These are phyloP conservation scores for Rosa hybrid DNA, from an alignment of 331 rosid genomes.

Conservation along the genomic window DNA sequence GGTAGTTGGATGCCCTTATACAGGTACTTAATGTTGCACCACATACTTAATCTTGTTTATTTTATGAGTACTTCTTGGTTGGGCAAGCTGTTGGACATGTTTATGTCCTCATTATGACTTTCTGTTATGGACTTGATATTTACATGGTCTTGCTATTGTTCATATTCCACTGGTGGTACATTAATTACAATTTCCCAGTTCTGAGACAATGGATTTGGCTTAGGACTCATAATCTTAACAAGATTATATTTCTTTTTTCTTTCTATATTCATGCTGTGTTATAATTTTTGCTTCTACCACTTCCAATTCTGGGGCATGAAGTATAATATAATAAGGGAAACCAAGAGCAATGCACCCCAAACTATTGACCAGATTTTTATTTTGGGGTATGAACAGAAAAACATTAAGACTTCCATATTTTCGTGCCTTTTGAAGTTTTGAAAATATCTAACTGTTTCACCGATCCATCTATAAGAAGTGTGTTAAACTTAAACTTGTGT, in stretches of 20 bases:
- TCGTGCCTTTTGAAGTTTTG: background rate
- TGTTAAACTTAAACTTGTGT: background rate
- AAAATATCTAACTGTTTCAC: background rate
- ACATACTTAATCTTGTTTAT: conserved; percentile 2
- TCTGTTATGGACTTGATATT: background rate
- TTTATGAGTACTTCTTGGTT: background rate
- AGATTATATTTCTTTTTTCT: background rate
- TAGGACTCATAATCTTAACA: background rate
- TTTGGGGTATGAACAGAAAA: background rate
- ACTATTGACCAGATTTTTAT: background rate
- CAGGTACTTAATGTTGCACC: conserved; percentile 50
- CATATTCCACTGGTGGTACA: background rate
- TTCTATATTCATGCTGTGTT: background rate
- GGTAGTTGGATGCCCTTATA: conserved; percentile 81
- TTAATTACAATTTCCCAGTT: background rate
- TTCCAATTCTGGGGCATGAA: background rate
- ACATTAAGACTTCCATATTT: background rate
- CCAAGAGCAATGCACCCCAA: background rate
- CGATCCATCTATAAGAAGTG: background rate
- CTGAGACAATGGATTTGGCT: background rate
- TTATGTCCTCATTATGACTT: background rate
- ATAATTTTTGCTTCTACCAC: background rate
- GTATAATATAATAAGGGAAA: background rate
- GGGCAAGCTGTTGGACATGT: background rate
- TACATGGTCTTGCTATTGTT: background rate